Percentiles rank a stretch among this genome's conserved stretches.
Evolutionary conservation across 2,329 filamentous ascomycete species (phyloP).

Genomic region (Lizonia empirigonia): DNA sequence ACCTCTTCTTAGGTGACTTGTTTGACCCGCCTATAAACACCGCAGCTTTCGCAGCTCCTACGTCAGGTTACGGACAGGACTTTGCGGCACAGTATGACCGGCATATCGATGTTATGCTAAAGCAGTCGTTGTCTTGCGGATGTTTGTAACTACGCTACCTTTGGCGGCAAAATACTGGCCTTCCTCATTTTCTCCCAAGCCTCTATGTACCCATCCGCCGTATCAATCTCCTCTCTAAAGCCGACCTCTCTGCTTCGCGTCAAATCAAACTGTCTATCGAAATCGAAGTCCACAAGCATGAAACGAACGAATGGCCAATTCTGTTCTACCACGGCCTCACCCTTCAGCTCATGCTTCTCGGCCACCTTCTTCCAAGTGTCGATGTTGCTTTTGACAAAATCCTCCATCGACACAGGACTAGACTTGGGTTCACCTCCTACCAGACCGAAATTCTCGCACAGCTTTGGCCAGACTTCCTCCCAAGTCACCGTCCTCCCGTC

Average conservation of each 20-base stretch:
- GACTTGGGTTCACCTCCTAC: slow-evolving; percentile 42
- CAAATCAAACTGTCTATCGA: slow-evolving; percentile 55
- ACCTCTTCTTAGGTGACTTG: slow-evolving; percentile 6
- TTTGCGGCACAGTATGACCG: neutral
- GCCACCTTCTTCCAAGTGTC: slow-evolving; percentile 31
- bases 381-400: slow-evolving; percentile 39
- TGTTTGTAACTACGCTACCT: neutral
- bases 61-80: neutral
- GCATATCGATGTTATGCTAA: no score
- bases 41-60: neutral
- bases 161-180: slow-evolving; percentile 40
- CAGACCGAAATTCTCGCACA: slow-evolving; percentile 54
- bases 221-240: slow-evolving; percentile 51
- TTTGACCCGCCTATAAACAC: neutral
- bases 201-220: slow-evolving; percentile 47
- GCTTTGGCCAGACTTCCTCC: slow-evolving; percentile 53
- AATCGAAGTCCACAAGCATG: slow-evolving; percentile 53
- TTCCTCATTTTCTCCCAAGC: slow-evolving; percentile 54
- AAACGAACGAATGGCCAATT: slow-evolving; percentile 51
- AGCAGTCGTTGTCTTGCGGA: no score
- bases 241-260: slow-evolving; percentile 51
- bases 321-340: slow-evolving; percentile 48
- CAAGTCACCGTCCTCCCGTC: slow-evolving; percentile 49
- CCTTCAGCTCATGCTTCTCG: slow-evolving; percentile 39
- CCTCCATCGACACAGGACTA: slow-evolving; percentile 30